phyloP scores from a whole-genome alignment of 2,329 filamentous ascomycete species.

The Colletotrichum sp. region DNA sequence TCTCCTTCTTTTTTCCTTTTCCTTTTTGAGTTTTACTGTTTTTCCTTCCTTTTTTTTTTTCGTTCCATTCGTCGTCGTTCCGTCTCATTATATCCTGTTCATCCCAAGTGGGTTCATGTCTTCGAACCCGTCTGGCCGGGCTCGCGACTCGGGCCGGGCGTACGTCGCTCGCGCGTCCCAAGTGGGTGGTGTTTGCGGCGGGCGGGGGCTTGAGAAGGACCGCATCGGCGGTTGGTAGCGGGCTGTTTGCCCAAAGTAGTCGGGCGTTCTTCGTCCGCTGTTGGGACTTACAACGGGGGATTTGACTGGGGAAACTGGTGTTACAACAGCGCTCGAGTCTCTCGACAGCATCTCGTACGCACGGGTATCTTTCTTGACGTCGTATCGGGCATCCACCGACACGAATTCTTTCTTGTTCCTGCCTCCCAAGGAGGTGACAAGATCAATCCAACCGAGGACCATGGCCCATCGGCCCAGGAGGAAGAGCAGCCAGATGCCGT shows the following conservation, averaged over 20 bases:
- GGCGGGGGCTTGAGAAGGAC: constrained; percentile 62
- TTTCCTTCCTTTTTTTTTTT: not conserved
- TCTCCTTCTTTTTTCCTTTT: not conserved
- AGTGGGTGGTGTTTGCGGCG: constrained; percentile 42
- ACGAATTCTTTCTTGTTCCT: constrained; percentile 80
- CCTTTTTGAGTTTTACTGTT: not conserved
- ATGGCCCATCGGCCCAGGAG: constrained; percentile 86
- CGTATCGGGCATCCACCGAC: constrained; percentile 77
- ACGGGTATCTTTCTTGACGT: constrained; percentile 66
- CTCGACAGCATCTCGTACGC: constrained; percentile 83
- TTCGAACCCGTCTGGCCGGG: constrained; percentile 33
- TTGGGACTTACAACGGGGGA: constrained; percentile 30
- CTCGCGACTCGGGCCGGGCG: constrained; percentile 30
- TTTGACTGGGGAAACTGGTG: constrained; percentile 50
- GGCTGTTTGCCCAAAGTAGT: constrained; percentile 61
- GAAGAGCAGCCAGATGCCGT: constrained; percentile 84
- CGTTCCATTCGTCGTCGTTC: not conserved
- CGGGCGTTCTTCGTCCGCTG: constrained; percentile 53
- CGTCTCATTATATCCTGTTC: constrained; percentile 53
- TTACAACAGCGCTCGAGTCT: constrained; percentile 60
- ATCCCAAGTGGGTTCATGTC: constrained; percentile 61
- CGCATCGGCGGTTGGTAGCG: constrained; percentile 59
- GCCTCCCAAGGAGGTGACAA: constrained; percentile 56
- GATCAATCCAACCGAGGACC: constrained; percentile 80
- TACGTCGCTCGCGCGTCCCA: constrained; percentile 51